Conservation (phyloP, 805 yeast species). For the Wickerhamomyces canadensis region DNA sequence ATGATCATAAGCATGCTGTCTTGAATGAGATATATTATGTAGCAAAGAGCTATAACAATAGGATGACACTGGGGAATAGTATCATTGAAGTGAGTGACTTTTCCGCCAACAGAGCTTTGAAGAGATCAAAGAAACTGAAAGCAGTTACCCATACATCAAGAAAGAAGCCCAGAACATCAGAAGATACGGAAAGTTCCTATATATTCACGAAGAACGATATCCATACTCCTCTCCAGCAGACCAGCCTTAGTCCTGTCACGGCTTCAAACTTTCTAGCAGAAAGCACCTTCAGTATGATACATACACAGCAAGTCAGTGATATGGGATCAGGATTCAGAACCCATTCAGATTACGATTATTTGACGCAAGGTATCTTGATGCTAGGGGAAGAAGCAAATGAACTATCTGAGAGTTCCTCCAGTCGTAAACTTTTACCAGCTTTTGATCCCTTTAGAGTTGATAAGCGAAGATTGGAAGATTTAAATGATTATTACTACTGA, state of each 20-base stretch:
- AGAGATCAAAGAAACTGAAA: not conserved
- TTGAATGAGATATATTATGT: conserved; percentile 13
- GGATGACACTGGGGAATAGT: not conserved
- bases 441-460: too few relatives aligned
- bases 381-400: not conserved
- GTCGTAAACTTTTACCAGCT: too few relatives aligned
- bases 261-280: too few relatives aligned
- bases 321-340: not conserved
- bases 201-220: too few relatives aligned
- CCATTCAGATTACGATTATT: not conserved
- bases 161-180: not conserved
- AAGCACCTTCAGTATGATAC: too few relatives aligned
- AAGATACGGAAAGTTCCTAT: too few relatives aligned
- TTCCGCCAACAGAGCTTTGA: not conserved
- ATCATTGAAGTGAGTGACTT: conserved; percentile 3
- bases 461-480: too few relatives aligned
- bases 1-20: conserved; percentile 4
- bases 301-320: not conserved
- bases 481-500: too few relatives aligned
- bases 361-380: too few relatives aligned
- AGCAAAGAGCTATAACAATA: not conserved
- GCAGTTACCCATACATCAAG: not conserved
- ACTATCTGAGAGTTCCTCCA: too few relatives aligned
- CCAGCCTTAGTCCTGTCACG: too few relatives aligned
- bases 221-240: too few relatives aligned